phyloP scores from a whole-genome alignment of 768 basidiomycete species.

The Suillus americanus region DNA sequence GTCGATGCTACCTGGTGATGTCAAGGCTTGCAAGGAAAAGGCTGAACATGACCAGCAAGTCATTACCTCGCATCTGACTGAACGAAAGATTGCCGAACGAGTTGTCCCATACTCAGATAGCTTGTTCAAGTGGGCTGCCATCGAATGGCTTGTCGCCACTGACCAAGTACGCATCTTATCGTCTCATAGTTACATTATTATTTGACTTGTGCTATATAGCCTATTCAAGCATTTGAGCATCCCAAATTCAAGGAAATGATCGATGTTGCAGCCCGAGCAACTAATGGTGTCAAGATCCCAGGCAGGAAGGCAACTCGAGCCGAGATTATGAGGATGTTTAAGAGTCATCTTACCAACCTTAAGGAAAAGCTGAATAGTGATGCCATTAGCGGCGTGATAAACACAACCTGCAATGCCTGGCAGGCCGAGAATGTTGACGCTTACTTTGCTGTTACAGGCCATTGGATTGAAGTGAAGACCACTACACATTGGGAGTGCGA shows the following conservation, averaged over 20 bases:
- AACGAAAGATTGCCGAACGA: slow-evolving; percentile 12
- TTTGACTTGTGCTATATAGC: too few species aligned
- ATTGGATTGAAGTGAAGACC: background rate
- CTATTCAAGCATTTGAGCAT: too few species aligned
- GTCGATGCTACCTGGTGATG: slow-evolving; percentile 10
- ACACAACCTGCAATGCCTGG: slow-evolving; percentile 40
- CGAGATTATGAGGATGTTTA: too few species aligned
- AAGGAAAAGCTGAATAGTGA: background rate
- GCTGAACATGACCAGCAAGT: too few species aligned
- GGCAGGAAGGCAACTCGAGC: too few species aligned
- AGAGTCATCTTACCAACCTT: background rate
- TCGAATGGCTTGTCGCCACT: slow-evolving; percentile 30
- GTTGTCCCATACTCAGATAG: slow-evolving; percentile 32
- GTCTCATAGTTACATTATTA: too few species aligned
- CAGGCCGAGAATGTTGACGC: slow-evolving; percentile 26
- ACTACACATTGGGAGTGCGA: slow-evolving; percentile 27
- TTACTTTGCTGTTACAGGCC: slow-evolving; percentile 40
- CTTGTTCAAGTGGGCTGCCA: too few species aligned
- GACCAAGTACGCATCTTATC: slow-evolving; percentile 39
- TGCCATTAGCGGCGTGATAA: slow-evolving; percentile 23
- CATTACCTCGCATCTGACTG: slow-evolving; percentile 13
- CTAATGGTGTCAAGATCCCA: background rate
- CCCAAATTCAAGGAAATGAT: too few species aligned
- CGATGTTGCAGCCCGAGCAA: too few species aligned
- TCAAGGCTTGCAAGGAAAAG: slow-evolving; percentile 15